These are phyloP conservation scores for Dimargaris cristalligena DNA, from an alignment of 192 early-diverging fungal genomes.

Conservation along the genomic window DNA sequence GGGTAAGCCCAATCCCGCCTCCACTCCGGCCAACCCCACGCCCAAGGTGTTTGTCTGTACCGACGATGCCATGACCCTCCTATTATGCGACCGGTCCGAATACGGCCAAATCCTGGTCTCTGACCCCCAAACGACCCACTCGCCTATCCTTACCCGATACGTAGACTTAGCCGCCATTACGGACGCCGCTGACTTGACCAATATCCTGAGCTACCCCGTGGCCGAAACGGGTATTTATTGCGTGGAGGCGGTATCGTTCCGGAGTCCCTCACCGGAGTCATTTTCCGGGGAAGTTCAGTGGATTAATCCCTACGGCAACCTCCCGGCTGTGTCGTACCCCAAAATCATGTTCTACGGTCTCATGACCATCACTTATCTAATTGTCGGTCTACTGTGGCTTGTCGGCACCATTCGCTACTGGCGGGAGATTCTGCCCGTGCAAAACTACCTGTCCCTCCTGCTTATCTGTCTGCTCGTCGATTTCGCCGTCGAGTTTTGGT, in stretches of 20 bases:
- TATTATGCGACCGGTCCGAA: slow-evolving; percentile 31
- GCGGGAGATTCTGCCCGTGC: slow-evolving; percentile 78
- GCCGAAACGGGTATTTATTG: slow-evolving; percentile 78
- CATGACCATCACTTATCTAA: slow-evolving; percentile 53
- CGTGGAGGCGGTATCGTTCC: slow-evolving; percentile 23
- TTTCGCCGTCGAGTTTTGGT: slow-evolving; percentile 84
- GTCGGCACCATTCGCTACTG: slow-evolving; percentile 60
- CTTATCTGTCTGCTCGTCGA: slow-evolving; percentile 79
- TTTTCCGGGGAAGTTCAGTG: slow-evolving; percentile 42
- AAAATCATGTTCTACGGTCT: slow-evolving; percentile 75
- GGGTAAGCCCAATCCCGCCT: not conserved
- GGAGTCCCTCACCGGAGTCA: slow-evolving; percentile 18
- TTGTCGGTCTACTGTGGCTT: slow-evolving; percentile 63
- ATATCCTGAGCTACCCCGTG: slow-evolving; percentile 41
- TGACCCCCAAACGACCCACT: slow-evolving; percentile 20
- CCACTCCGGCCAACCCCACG: not conserved
- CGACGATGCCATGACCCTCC: slow-evolving; percentile 29
- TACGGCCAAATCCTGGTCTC: slow-evolving; percentile 38
- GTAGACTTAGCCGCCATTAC: slow-evolving; percentile 27
- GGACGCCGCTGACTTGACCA: slow-evolving; percentile 19
- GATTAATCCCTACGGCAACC: slow-evolving; percentile 61
- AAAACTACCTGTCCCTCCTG: slow-evolving; percentile 66
- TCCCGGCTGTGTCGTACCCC: slow-evolving; percentile 78
- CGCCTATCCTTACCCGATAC: slow-evolving; percentile 16
- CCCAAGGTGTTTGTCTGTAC: slow-evolving; percentile 32